These are phyloP conservation scores for Betula pendula DNA, from an alignment of 306 rosid species.

Conservation along the genomic window DNA sequence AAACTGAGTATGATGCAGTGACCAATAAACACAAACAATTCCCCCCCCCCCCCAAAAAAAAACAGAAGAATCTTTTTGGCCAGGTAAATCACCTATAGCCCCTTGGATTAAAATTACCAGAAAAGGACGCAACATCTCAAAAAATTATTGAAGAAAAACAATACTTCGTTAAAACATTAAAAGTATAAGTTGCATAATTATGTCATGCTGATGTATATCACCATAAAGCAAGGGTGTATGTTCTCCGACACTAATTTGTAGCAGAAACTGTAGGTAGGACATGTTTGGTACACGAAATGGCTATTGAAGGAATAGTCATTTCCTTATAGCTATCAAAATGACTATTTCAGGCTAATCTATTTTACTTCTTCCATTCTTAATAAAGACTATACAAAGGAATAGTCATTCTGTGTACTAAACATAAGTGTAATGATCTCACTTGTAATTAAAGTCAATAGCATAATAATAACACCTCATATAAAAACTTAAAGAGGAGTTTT, in stretches of 20 bases:
- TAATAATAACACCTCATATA: neutral
- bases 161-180: too few relatives aligned
- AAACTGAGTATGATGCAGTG: neutral
- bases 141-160: too few relatives aligned
- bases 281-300: too few relatives aligned
- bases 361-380: too few relatives aligned
- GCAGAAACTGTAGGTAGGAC: neutral
- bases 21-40: neutral
- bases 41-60: neutral
- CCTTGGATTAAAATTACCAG: neutral
- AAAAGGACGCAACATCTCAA: neutral
- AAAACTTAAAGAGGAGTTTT: neutral
- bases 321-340: too few relatives aligned
- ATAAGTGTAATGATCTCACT: neutral
- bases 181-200: too few relatives aligned
- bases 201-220: neutral
- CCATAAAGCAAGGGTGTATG: neutral
- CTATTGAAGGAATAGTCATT: too few relatives aligned
- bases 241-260: neutral
- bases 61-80: too few relatives aligned
- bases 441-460: neutral
- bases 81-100: too few relatives aligned
- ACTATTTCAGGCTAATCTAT: too few relatives aligned
- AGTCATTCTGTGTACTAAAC: too few relatives aligned
- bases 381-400: too few relatives aligned